Evolutionary conservation across 2,329 filamentous ascomycete genomes (phyloP).

Genomic region (Diaporthe helianthi): DNA sequence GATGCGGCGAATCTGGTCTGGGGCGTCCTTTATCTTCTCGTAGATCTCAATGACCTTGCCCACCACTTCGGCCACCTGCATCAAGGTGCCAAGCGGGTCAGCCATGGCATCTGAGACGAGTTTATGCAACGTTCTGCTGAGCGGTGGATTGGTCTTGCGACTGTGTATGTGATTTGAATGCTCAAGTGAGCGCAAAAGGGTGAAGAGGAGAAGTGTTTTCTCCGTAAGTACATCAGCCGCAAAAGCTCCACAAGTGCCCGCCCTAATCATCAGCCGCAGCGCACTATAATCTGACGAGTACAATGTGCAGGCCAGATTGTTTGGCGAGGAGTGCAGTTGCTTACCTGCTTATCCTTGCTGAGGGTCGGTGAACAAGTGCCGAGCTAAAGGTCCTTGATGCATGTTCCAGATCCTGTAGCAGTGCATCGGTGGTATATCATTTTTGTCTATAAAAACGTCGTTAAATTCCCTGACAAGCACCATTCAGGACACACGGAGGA

Average conservation of each 20-base stretch:
- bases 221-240: neutral
- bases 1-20: constrained; percentile 38
- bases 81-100: constrained; percentile 35
- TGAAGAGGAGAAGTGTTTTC: neutral
- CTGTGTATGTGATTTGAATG: no score
- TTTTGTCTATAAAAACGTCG: no score
- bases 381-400: constrained; percentile 9
- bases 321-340: neutral
- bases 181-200: no score
- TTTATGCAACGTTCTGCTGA: neutral
- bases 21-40: constrained; percentile 38
- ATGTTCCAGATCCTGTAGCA: neutral
- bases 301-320: neutral
- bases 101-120: neutral
- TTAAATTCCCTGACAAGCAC: no score
- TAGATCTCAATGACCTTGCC: constrained; percentile 37
- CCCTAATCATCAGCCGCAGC: constrained; percentile 17
- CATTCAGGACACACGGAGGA: rapidly evolving
- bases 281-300: constrained; percentile 1
- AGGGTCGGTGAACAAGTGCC: neutral
- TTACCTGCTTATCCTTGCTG: neutral
- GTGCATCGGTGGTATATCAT: constrained; percentile 11
- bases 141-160: neutral
- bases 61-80: constrained; percentile 38
- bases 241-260: neutral